Conservation (phyloP, 179 eudicot species). For the Nepenthes alata region DNA sequence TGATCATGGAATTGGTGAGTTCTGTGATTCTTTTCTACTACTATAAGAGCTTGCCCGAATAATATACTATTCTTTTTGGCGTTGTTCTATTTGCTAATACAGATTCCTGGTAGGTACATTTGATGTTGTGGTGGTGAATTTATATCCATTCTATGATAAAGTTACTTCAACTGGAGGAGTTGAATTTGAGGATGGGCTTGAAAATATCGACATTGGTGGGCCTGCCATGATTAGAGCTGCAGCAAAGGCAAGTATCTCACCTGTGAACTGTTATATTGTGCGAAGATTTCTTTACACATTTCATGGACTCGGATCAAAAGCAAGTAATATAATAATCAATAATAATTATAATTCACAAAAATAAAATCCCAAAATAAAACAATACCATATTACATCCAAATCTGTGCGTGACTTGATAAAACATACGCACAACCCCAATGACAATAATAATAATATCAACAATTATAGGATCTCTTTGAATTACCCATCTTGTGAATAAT, state of each 20-base stretch:
- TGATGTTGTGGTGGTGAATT: constrained; percentile 85
- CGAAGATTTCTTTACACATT: too few relatives aligned
- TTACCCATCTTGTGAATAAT: too few relatives aligned
- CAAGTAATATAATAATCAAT: too few relatives aligned
- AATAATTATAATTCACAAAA: too few relatives aligned
- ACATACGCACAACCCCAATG: too few relatives aligned
- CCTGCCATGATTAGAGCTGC: constrained; percentile 99
- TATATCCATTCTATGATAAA: constrained; percentile 91
- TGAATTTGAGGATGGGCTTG: constrained; percentile 84
- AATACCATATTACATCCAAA: too few relatives aligned
- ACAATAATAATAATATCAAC: too few relatives aligned
- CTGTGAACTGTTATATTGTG: constrained; percentile 1
- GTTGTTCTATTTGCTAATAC: background rate
- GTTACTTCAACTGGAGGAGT: constrained; percentile 61
- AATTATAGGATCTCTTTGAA: too few relatives aligned
- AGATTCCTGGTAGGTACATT: constrained; percentile 50
- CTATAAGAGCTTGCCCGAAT: background rate
- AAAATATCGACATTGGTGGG: constrained; percentile 96
- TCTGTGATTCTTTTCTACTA: background rate
- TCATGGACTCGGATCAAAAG: too few relatives aligned
- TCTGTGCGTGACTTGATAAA: too few relatives aligned
- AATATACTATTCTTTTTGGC: background rate
- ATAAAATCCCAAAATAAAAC: too few relatives aligned
- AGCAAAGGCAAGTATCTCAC: constrained; percentile 54
- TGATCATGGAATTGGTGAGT: constrained; percentile 71